A percentile compares a stretch with the other conserved stretches of the same genome.
Evolutionary conservation across 805 yeast species (phyloP).

Genomic region (Kluyveromyces lactis): DNA sequence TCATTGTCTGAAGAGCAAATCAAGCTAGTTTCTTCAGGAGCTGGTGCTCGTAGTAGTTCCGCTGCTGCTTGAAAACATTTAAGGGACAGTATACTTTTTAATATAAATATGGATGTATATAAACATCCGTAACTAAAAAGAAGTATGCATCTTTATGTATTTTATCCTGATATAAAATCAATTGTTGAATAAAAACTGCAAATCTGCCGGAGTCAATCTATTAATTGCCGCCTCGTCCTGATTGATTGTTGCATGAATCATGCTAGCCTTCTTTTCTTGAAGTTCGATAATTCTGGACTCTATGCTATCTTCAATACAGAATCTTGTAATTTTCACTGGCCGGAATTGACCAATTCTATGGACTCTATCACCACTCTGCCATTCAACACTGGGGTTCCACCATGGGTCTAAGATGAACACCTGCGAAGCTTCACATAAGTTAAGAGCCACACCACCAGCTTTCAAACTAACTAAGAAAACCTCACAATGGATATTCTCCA

Average conservation of each 20-base stretch:
- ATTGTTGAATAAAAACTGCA: slow-evolving; percentile 88
- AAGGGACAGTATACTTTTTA: not conserved
- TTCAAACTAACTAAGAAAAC: slow-evolving; percentile 90
- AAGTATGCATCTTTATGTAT: not conserved
- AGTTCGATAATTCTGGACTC: slow-evolving; percentile 92
- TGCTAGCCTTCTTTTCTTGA: slow-evolving; percentile 95
- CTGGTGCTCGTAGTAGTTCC: slow-evolving; percentile 69
- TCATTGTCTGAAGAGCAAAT: slow-evolving; percentile 49
- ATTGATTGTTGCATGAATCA: slow-evolving; percentile 95
- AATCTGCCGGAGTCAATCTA: slow-evolving; percentile 83
- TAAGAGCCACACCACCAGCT: slow-evolving; percentile 98
- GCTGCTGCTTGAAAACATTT: slow-evolving; percentile 22
- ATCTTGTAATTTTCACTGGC: slow-evolving; percentile 86
- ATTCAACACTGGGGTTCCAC: slow-evolving; percentile 99
- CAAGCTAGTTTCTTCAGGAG: slow-evolving; percentile 51
- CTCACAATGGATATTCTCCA: slow-evolving; percentile 89
- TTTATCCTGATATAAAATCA: slow-evolving; percentile 25
- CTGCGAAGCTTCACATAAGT: slow-evolving; percentile 93
- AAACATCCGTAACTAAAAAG: too few species aligned
- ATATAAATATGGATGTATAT: too few species aligned
- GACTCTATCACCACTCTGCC: slow-evolving; percentile 97
- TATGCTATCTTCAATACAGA: slow-evolving; percentile 93
- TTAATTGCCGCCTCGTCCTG: slow-evolving; percentile 87
- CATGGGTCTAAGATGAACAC: slow-evolving; percentile 95
- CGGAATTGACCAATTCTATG: slow-evolving; percentile 95